These are phyloP conservation scores for Fragaria nilgerrensis DNA, from an alignment of 306 rosid genomes.

Conservation along the genomic window DNA sequence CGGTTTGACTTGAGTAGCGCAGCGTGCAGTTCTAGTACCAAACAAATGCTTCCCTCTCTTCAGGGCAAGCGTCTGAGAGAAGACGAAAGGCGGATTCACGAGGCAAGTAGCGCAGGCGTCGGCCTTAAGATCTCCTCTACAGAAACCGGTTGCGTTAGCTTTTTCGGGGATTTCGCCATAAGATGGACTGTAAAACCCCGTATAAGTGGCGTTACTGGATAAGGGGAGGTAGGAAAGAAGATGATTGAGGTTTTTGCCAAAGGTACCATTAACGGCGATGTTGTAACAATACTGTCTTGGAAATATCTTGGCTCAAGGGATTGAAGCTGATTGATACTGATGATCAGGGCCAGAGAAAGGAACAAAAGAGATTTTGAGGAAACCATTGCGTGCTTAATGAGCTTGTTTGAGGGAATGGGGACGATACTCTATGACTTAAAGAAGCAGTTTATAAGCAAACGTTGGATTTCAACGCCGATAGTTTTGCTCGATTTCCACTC, in stretches of 20 bases:
- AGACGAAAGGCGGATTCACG: neutral
- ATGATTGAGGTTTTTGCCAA: neutral
- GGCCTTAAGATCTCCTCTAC: conserved; percentile 11
- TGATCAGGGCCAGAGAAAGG: too few species aligned
- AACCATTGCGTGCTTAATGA: too few species aligned
- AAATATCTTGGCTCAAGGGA: too few species aligned
- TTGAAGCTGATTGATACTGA: too few species aligned
- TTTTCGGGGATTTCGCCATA: neutral
- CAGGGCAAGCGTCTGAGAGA: conserved; percentile 1
- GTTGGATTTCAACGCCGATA: too few species aligned
- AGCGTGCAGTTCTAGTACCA: conserved; percentile 13
- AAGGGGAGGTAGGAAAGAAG: neutral
- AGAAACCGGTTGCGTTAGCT: neutral
- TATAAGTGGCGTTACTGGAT: neutral
- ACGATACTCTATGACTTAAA: too few species aligned
- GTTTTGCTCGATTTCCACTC: too few species aligned
- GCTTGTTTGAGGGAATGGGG: too few species aligned
- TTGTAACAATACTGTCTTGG: too few species aligned
- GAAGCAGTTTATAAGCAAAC: too few species aligned
- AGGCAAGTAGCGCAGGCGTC: neutral
- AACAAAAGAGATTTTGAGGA: too few species aligned
- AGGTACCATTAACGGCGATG: too few species aligned
- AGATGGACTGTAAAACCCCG: neutral
- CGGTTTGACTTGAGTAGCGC: conserved; percentile 26
- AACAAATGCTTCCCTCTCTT: conserved; percentile 10